A percentile compares a stretch with the other conserved stretches of the same genome.
phyloP scores from a whole-genome alignment of 768 basidiomycete species.

The Agaricus bisporus region DNA sequence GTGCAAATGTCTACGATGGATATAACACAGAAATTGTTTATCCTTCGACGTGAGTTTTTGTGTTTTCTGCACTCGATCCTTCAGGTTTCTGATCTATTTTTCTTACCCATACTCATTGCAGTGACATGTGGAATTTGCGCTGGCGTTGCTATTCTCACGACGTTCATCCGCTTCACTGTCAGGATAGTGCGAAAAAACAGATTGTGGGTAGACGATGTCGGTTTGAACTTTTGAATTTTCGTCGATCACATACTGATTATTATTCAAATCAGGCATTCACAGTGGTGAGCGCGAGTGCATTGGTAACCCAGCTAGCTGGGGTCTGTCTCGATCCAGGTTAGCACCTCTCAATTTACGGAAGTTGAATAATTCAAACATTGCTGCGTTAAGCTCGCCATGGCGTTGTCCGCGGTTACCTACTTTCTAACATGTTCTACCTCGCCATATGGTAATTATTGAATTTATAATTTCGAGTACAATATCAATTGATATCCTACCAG shows the following conservation, averaged over 20 bases:
- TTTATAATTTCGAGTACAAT: constrained; percentile 12
- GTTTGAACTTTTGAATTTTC: neutral
- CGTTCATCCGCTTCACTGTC: neutral
- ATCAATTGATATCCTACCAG: neutral
- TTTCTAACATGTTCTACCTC: constrained; percentile 29
- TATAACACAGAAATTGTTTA: too few relatives aligned
- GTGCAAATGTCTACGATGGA: too few relatives aligned
- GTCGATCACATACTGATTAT: neutral
- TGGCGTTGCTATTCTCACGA: neutral
- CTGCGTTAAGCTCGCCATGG: neutral
- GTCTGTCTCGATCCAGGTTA: neutral
- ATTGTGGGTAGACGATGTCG: constrained; percentile 5
- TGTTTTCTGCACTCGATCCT: too few relatives aligned
- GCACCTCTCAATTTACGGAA: neutral
- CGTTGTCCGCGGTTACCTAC: constrained; percentile 28
- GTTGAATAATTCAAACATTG: neutral
- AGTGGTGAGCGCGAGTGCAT: neutral
- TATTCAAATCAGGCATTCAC: neutral
- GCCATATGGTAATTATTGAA: constrained; percentile 33
- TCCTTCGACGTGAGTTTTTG: too few relatives aligned
- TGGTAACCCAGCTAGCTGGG: neutral
- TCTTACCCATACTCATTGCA: neutral
- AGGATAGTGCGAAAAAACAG: neutral
- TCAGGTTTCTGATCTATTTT: too few relatives aligned
- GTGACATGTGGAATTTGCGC: neutral